Evolutionary conservation across 257 asterid species (phyloP).

Genomic region (Petunia axillaris): DNA sequence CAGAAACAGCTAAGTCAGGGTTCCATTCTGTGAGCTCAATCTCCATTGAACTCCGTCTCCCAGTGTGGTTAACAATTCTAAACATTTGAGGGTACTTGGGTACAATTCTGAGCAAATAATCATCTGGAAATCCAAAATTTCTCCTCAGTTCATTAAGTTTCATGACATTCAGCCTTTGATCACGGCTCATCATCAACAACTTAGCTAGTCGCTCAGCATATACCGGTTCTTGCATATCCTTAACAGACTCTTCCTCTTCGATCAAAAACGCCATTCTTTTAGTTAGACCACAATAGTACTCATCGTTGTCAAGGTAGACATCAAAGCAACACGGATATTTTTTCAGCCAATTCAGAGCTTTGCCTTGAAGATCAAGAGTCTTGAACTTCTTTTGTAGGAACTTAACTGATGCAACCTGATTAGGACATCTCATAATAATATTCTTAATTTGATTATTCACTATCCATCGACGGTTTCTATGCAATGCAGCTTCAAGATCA

Average conservation of each 20-base stretch:
- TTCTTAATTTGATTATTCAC: constrained; percentile 89
- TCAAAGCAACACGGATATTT: constrained; percentile 93
- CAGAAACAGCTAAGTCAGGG: constrained; percentile 64
- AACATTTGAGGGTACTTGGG: constrained; percentile 80
- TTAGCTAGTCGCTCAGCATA: constrained; percentile 69
- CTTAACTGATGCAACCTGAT: constrained; percentile 57
- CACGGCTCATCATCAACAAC: constrained; percentile 83
- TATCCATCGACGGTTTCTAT: constrained; percentile 86
- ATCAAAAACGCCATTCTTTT: constrained; percentile 69
- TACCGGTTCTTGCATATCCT: constrained; percentile 63
- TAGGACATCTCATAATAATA: constrained; percentile 68
- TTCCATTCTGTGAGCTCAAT: constrained; percentile 62
- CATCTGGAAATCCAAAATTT: constrained; percentile 79
- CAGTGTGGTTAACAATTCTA: constrained; percentile 58
- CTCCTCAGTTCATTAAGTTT: constrained; percentile 56
- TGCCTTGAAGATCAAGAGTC: constrained; percentile 82
- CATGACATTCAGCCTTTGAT: constrained; percentile 65
- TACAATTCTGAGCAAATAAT: constrained; percentile 73
- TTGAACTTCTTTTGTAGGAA: constrained; percentile 77
- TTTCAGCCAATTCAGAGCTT: constrained; percentile 83
- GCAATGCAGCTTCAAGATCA: constrained; percentile 77
- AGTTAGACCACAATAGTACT: constrained; percentile 63
- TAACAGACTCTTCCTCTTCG: constrained; percentile 86
- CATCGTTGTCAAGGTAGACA: constrained; percentile 59
- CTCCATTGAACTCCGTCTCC: constrained; percentile 84